phyloP scores from a whole-genome alignment of 345 rosid genomes.

The Euphorbia tirucalli region DNA sequence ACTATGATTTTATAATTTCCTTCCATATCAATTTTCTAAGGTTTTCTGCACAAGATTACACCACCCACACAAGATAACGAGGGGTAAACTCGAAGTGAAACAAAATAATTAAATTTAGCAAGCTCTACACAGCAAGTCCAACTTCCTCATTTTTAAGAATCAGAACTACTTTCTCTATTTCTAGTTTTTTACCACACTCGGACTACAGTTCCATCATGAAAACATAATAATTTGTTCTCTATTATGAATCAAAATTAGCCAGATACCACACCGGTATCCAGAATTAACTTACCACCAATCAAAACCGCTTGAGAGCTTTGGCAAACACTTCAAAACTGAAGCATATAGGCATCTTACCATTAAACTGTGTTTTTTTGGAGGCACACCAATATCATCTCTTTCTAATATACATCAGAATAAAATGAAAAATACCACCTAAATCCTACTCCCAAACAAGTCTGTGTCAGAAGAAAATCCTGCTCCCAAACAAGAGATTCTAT shows the following conservation, averaged over 20 bases:
- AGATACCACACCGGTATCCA: neutral
- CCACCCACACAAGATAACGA: neutral
- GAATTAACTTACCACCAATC: neutral
- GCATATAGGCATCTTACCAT: neutral
- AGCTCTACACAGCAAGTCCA: neutral
- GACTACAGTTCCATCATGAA: neutral
- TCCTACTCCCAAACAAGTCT: constrained; percentile 2
- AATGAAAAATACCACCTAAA: neutral
- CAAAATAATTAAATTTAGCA: neutral
- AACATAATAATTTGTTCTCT: neutral
- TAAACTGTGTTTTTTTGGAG: neutral
- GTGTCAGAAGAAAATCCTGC: constrained; percentile 8
- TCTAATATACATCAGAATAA: neutral
- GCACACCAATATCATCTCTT: neutral
- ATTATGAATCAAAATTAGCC: neutral
- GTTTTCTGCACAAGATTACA: neutral
- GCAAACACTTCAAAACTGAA: constrained; percentile 4
- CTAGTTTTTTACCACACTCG: neutral
- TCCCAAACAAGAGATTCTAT: constrained; percentile 1
- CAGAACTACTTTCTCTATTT: constrained; percentile 1
- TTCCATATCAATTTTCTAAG: neutral
- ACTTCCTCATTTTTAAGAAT: neutral
- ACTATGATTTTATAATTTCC: neutral
- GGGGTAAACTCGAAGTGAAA: neutral
- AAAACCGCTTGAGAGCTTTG: constrained; percentile 10